Evolutionary conservation across 2,329 filamentous ascomycete genomes (phyloP), one percentile per base, ranked within the genome.

Genomic region (Verticillium longisporum): DNA sequence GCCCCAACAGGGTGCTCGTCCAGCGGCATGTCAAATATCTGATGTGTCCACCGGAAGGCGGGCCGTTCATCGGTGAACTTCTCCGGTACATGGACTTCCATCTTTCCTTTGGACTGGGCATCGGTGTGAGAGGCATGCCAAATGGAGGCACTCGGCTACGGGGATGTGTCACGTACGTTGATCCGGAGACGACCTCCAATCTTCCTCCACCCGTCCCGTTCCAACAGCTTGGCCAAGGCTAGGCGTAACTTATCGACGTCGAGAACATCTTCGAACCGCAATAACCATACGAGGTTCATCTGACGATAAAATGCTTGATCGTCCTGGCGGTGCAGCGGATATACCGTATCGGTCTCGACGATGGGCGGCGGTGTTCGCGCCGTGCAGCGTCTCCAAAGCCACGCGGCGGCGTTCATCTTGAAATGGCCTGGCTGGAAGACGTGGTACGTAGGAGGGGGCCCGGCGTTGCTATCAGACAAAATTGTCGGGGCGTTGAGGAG

Each of bases 211-310:
- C 76, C 76, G 1, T 74, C 76, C 7, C 72, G 74, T 13, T 76
- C 70, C 7, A 82, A 63, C 14, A 83, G 66, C 14, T 64, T 67
- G 10, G 68, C 66, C 1, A 82, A 67, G 1, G 77, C 66, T 5
- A 54, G 59, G 1, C 69, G 67, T 1, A 83, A 69, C 55, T 70
- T 77, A 0, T 74, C 65, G 0, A 72, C 64, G 60, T 83, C 78
- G 3, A 83, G 72, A 1, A 80, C 76, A 61, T 78, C 75, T 61
- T 82, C 74, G 64, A 81, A 82, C 4, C 70, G 69, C 34, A 80
- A 69, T 0, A 73, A 72, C 69, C 69, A 74, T 26, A 66, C 66
- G 1, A 77, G 34, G 4, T 72, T 59, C 50, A 73, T 68, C 10
- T 62, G 60, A 1, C 68, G 67, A 34, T 31, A 68, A 63, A 0